Evolutionary conservation across 2,329 filamentous ascomycete genomes (phyloP).

Genomic region (Arachnopeziza araneosa): DNA sequence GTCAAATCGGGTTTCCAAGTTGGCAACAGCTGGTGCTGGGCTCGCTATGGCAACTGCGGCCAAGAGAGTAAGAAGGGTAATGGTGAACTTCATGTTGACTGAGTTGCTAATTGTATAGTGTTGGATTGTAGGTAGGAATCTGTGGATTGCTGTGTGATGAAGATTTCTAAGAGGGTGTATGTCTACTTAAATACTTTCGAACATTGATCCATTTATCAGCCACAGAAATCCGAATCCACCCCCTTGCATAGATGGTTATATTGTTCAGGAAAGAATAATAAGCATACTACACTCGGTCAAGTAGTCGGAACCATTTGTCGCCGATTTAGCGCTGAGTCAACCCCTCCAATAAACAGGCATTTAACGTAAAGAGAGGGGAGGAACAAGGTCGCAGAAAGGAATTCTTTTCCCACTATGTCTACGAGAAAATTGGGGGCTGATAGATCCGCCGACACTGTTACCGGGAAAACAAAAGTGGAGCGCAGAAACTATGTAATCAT

Average conservation of each 20-base stretch:
- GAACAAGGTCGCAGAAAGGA: too few relatives aligned
- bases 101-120: not conserved
- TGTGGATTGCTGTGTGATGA: not conserved
- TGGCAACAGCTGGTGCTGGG: not conserved
- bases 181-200: not conserved
- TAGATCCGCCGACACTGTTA: too few relatives aligned
- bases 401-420: too few relatives aligned
- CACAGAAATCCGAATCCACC: not conserved
- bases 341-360: not conserved
- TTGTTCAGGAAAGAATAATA: not conserved
- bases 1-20: slow-evolving; percentile 2
- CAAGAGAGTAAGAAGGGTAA: slow-evolving; percentile 2
- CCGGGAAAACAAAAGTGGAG: too few relatives aligned
- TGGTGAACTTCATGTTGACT: slow-evolving; percentile 7
- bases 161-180: not conserved
- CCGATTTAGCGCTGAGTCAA: not conserved
- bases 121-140: not conserved
- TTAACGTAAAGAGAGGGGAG: not conserved
- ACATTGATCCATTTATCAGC: not conserved
- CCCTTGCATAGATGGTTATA: not conserved
- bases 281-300: not conserved
- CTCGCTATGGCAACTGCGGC: slow-evolving; percentile 4
- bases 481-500: too few relatives aligned
- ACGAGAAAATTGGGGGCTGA: too few relatives aligned
- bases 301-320: not conserved